These are phyloP conservation scores for Fusarium sp. DNA, from an alignment of 2,329 filamentous ascomycete genomes.

Conservation along the genomic window DNA sequence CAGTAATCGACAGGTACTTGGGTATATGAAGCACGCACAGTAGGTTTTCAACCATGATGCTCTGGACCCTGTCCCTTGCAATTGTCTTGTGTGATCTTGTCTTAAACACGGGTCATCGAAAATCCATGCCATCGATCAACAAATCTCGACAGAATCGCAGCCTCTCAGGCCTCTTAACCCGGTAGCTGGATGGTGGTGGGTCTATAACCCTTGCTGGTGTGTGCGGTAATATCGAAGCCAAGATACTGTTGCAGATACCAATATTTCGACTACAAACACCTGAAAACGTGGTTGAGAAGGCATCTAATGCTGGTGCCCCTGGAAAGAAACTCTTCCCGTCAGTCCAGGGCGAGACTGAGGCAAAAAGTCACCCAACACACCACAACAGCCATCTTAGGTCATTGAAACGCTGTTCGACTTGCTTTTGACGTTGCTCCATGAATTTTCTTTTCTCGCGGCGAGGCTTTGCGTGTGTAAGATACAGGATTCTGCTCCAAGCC, in stretches of 20 bases:
- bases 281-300: slow-evolving; percentile 23
- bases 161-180: background rate
- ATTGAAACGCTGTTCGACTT: background rate
- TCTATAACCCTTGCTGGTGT: slow-evolving; percentile 2
- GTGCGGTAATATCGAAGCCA: background rate
- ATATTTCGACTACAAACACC: slow-evolving; percentile 29
- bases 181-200: slow-evolving; percentile 15
- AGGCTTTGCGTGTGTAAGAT: background rate
- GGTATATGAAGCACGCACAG: background rate
- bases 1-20: background rate
- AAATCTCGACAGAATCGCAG: background rate
- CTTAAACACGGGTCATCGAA: background rate
- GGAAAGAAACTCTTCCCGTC: background rate
- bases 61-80: background rate
- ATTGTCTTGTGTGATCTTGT: slow-evolving; percentile 14
- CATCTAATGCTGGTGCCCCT: background rate
- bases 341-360: background rate
- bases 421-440: background rate
- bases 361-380: background rate
- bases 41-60: background rate
- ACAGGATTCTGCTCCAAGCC: background rate
- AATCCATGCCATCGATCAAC: slow-evolving; percentile 12
- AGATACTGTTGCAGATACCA: slow-evolving; percentile 5
- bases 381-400: background rate
- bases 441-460: background rate